phyloP scores from a whole-genome alignment of 2,329 filamentous ascomycete genomes.

The Aureobasidium sp. region DNA sequence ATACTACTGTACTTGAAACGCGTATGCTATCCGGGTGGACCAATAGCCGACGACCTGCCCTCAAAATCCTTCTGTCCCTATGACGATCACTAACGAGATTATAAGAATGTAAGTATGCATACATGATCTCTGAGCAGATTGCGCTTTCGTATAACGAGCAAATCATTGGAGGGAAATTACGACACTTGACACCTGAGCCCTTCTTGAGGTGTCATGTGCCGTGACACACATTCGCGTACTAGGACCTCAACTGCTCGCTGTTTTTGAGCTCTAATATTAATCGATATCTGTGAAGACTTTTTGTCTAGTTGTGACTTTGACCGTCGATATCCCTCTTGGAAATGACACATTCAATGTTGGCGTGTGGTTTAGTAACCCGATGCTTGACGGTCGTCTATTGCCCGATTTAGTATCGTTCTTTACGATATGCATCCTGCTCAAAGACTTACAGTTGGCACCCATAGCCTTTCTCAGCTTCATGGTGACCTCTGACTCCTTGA shows the following conservation, averaged over 20 bases:
- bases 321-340: background rate
- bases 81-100: background rate
- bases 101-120: background rate
- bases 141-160: background rate
- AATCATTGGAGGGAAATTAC: background rate
- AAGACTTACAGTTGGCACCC: constrained; percentile 8
- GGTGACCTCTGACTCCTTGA: constrained; percentile 3
- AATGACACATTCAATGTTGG: background rate
- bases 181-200: background rate
- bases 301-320: background rate
- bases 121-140: background rate
- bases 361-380: background rate
- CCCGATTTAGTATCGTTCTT: background rate
- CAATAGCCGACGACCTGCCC: background rate
- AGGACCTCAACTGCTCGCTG: background rate
- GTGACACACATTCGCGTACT: background rate
- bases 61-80: background rate
- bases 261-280: background rate
- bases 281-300: background rate
- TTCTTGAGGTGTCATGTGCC: background rate
- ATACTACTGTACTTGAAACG: background rate
- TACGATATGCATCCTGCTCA: background rate
- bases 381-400: constrained; percentile 1
- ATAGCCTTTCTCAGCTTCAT: constrained; percentile 11
- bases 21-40: background rate